Evolutionary conservation across 139 green algal species (phyloP), one percentile per base, ranked within the genome.

Genomic region (Mychonastes homosphaera): DNA sequence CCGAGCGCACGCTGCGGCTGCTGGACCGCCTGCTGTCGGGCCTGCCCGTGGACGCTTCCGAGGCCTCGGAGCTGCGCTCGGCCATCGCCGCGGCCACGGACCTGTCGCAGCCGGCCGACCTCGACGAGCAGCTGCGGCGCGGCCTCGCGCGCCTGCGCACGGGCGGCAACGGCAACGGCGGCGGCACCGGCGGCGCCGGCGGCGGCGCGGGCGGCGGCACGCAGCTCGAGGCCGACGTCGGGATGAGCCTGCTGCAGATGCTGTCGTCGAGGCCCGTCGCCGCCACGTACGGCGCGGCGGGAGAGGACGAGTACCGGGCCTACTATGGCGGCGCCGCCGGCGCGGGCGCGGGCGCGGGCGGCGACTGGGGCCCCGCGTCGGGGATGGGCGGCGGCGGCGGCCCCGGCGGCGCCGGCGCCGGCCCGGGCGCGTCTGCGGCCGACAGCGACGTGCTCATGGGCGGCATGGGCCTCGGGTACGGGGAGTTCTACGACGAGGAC

Each of bases 1-100:
- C 75, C 24, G 70, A 84, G 28, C 81, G 78, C 62, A 79, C 77
- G n/a, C 51, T 84, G 23, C 76, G 81, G 64, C 67, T 84, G 50
- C 64, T 84, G 19, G 73, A 84, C 36, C 76, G 67, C 32, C 51
- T 84, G 47, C 73, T 84, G 64, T 58, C 64, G 63, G 56, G 56
- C 23, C 27, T 18, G 0, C 30, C 30, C 36, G 53, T 72, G 38
- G 38, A 26, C 13, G 44, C 71, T 16, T 57, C 62, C 41, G 73
- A 77, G 28, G 74, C 73, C 16, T 66, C 77, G 46, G 70, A 71
- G 47, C 61, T 84, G 53, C 69, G 69, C 6, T 62, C 77, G 27
- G 57, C 75, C 29, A 76, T 84, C 40, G 53, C 75, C 21, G 52
- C 64, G 6, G 67, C 67, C 24, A 69, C 51, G 24, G 73, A 81